Base-by-base conservation (phyloP, 1,139 yeast species). In the Yamadazyma sp. region DNA sequence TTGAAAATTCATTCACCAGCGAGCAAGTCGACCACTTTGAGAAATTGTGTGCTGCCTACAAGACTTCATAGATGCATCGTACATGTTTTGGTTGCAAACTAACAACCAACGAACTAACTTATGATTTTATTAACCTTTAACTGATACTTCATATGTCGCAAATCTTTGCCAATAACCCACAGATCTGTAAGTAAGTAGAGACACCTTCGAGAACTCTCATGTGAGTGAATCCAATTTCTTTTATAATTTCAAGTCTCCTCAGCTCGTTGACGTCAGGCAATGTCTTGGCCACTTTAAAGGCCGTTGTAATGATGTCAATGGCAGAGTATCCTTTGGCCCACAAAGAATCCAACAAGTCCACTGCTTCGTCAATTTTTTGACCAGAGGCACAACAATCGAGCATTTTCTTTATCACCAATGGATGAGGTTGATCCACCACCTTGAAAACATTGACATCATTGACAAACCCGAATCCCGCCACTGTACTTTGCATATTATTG, bases 341-440 rank as follows among this genome's bases (percentile, higher is more conserved):
- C 28, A 92, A 71, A 29, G 71, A 69, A 43, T 79, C 81, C 47
- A 94, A 72, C 41, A 79, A 73, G 5, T 68, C 79, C n/a, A 89
- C 56, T 0, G 95, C 86, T 5, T 70, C 77, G 42, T 89, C 95
- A 26, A 88, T 73, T 38, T 66, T 54, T 15, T 46, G 42, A 2
- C 29, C 33, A 4, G 12, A 33, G 81, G 75, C 38, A 22, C 84
- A 78, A 37, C 75, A 59, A 16, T 52, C 40, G 35, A 92, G 62
- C 79, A 92, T 88, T 53, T 81, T 80, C 52, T 81, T 83, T 20
- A 94, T 83, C 6, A 88, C 82, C 36, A 89, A 65, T 0, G 98
- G 98, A 61, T 92, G 98, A 1, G 99, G 99, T 41, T 91, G 87
- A 60, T 92, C 99, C 3, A 92, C 98, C 44, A 92, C 87, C 59